Evolutionary conservation across 148 eudicot genomes (phyloP), one percentile per base, ranked within the genome.

Genomic region (Selenicereus undatus): DNA sequence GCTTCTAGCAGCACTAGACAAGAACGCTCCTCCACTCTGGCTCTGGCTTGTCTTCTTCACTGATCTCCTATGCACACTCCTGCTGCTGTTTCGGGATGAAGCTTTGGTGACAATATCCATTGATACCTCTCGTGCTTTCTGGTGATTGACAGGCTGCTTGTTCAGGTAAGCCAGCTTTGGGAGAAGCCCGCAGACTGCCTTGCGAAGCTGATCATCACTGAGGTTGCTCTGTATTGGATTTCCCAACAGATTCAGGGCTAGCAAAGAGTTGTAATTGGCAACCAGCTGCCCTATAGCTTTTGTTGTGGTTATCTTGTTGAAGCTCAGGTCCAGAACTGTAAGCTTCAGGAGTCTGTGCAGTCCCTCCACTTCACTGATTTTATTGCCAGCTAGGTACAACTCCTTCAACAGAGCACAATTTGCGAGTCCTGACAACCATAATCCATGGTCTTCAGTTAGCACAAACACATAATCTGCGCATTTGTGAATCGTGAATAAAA

Each of bases 341-440:
- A 95, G 90, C 86, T 95, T 95, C 86, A 92, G 76, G 27, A 91
- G 90, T 81, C 99, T 85, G 76, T 96, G 98, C 35, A 93, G 86
- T 74, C 99, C 99, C 80, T 96, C 99, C 6, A 96, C 95, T 75
- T 89, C 92, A 71, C 97, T 91, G 32, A 94, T 91, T 84, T 96
- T 93, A 89, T 96, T 93, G 39, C 98, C 98, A 4, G 94, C 91
- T 52, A 93, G 79, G 78, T 93, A 93, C 69, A 96, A 86, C 87
- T 96, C 99, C 84, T 94, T 96, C 20, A 96, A 86, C 21, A 92
- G 87, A n/a, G 87, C 71, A 74, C 99, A 96, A 60, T 85, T 89
- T 29, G 98, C 89, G 79, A 96, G 86, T 73, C 98, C 99, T 96
- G 95, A 52, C 35, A 73, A 45, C 58, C 64, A 4, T 21, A 43